These are phyloP conservation scores for Tolypocladium ovalisporum DNA, from an alignment of 2,329 filamentous ascomycete genomes.

Conservation along the genomic window DNA sequence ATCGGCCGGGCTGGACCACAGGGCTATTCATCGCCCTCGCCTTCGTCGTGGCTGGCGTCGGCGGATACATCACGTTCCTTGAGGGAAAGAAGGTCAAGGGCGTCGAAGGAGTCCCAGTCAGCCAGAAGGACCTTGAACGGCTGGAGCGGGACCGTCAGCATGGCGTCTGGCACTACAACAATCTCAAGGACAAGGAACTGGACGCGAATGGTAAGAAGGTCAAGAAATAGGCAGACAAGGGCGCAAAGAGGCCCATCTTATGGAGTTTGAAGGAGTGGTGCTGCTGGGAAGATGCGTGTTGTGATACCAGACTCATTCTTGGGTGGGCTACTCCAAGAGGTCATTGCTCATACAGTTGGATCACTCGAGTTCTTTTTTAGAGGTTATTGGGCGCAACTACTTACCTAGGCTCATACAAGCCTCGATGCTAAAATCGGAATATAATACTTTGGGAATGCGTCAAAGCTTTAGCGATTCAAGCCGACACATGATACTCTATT, in stretches of 20 bases:
- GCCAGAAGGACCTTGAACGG: constrained; percentile 39
- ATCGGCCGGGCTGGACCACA: constrained; percentile 69
- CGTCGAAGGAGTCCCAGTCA: constrained; percentile 60
- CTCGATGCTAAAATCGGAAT: neutral
- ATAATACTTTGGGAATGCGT: neutral
- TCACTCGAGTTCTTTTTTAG: too few relatives aligned
- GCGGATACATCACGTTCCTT: constrained; percentile 57
- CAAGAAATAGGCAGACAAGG: neutral
- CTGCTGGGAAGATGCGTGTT: too few relatives aligned
- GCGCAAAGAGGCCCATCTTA: neutral
- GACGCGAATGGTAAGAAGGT: constrained; percentile 6
- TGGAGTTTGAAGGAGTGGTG: neutral
- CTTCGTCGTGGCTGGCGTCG: constrained; percentile 56
- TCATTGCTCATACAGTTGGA: neutral
- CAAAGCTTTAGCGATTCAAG: neutral
- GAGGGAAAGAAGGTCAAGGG: constrained; percentile 64
- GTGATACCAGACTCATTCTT: neutral
- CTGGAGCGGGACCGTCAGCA: constrained; percentile 40
- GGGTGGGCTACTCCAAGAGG: too few relatives aligned
- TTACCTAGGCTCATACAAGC: neutral
- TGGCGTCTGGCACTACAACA: constrained; percentile 45
- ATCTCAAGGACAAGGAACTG: constrained; percentile 24
- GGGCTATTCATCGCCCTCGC: constrained; percentile 69
- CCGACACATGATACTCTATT: neutral
- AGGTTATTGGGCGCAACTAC: neutral